Evolutionary conservation across 2,329 filamentous ascomycete genomes (phyloP).

Genomic region (Fusarium virguliforme): DNA sequence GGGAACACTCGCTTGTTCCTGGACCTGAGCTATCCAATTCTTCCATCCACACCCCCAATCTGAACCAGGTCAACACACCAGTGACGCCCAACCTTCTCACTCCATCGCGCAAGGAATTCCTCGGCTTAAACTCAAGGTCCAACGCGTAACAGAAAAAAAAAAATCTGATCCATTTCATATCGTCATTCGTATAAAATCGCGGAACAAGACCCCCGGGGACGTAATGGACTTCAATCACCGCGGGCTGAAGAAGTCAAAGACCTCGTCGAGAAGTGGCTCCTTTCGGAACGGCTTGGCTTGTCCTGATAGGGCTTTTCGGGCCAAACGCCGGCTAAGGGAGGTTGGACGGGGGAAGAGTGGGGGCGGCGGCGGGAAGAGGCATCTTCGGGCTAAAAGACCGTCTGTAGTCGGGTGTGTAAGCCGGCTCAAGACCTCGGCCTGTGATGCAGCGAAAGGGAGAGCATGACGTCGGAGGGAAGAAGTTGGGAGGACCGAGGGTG

Average conservation of each 20-base stretch:
- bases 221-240: slow-evolving; percentile 52
- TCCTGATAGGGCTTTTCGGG: slow-evolving; percentile 39
- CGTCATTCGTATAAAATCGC: slow-evolving; percentile 35
- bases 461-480: slow-evolving; percentile 36
- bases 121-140: slow-evolving; percentile 27
- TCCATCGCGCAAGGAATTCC: slow-evolving; percentile 31
- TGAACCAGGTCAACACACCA: not conserved
- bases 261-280: slow-evolving; percentile 18
- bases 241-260: slow-evolving; percentile 15
- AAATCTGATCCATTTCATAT: slow-evolving; percentile 27
- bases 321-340: slow-evolving; percentile 42
- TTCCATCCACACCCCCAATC: not conserved
- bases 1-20: slow-evolving; percentile 2
- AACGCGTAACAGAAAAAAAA: not conserved
- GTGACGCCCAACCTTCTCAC: slow-evolving; percentile 16
- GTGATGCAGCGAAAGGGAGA: slow-evolving; percentile 31
- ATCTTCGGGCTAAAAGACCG: slow-evolving; percentile 16
- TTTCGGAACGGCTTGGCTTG: slow-evolving; percentile 23
- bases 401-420: slow-evolving; percentile 29
- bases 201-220: slow-evolving; percentile 44
- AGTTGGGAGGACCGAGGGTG: slow-evolving; percentile 22
- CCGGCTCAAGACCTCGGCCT: slow-evolving; percentile 49
- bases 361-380: not conserved
- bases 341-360: slow-evolving; percentile 19
- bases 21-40: not conserved